Evolutionary conservation across 2,329 filamentous ascomycete species (phyloP).

Genomic region (Calonectria crousiana): DNA sequence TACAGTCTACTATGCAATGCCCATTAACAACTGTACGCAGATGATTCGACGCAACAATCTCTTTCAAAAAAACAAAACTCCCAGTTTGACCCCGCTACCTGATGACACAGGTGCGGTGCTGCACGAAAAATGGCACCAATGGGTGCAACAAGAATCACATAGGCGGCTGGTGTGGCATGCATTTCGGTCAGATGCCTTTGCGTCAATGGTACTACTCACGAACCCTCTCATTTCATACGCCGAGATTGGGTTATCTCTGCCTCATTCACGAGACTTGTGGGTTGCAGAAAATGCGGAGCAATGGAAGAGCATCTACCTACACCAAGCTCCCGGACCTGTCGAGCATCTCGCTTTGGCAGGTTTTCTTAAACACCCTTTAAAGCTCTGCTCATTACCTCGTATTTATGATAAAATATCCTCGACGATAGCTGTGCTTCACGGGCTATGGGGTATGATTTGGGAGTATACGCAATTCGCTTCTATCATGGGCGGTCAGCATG

Average conservation of each 20-base stretch:
- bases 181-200: background rate
- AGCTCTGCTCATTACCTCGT: background rate
- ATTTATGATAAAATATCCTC: background rate
- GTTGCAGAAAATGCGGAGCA: background rate
- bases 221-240: background rate
- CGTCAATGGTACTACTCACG: background rate
- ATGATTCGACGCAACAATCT: background rate
- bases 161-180: background rate
- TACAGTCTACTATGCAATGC: background rate
- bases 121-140: background rate
- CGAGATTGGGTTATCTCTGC: background rate
- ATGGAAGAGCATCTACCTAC: background rate
- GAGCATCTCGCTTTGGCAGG: background rate
- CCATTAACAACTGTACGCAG: background rate
- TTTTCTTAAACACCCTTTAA: background rate
- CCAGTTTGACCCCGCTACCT: background rate
- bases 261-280: background rate
- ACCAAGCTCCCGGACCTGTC: background rate
- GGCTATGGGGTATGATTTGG: background rate
- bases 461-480: background rate
- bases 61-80: background rate
- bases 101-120: background rate
- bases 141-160: background rate
- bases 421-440: background rate
- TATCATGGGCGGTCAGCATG: background rate